Evolutionary conservation across 2,329 filamentous ascomycete genomes (phyloP).

Genomic region (Fusarium buharicum): DNA sequence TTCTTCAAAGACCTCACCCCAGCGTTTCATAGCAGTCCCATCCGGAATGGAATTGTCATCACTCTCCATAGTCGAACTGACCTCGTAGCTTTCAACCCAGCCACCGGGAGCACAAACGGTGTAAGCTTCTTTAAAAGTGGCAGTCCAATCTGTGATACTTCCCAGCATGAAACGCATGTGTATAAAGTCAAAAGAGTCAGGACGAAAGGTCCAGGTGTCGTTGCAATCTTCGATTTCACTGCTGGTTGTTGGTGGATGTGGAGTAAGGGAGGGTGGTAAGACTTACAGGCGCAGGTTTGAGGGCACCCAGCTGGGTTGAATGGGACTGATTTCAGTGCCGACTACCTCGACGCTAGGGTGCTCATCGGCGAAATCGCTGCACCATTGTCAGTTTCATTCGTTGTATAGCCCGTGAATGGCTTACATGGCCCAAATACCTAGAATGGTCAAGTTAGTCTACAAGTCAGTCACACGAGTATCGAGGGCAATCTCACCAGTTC

Average conservation of each 20-base stretch:
- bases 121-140: constrained; percentile 2
- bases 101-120: not conserved
- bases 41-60: constrained; percentile 13
- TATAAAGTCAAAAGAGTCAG: constrained; percentile 9
- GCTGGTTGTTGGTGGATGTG: fast-evolving
- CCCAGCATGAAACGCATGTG: constrained; percentile 17
- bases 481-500: not conserved
- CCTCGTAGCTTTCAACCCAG: constrained; percentile 20
- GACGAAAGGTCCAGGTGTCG: constrained; percentile 7
- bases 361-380: constrained; percentile 27
- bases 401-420: fast-evolving
- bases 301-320: constrained; percentile 21
- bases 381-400: too few relatives aligned
- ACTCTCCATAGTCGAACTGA: constrained; percentile 8
- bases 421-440: constrained; percentile 29
- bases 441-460: fast-evolving
- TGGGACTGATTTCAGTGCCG: constrained; percentile 27
- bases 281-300: constrained; percentile 13
- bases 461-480: fast-evolving
- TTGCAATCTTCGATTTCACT: constrained; percentile 23
- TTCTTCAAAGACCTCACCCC: constrained; percentile 15
- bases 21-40: constrained; percentile 10
- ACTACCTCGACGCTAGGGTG: constrained; percentile 17
- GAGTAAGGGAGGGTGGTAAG: fast-evolving
- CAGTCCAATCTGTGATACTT: constrained; percentile 16